phyloP scores from a whole-genome alignment of 2,329 filamentous ascomycete species.

The Aspergillus chevalieri region DNA sequence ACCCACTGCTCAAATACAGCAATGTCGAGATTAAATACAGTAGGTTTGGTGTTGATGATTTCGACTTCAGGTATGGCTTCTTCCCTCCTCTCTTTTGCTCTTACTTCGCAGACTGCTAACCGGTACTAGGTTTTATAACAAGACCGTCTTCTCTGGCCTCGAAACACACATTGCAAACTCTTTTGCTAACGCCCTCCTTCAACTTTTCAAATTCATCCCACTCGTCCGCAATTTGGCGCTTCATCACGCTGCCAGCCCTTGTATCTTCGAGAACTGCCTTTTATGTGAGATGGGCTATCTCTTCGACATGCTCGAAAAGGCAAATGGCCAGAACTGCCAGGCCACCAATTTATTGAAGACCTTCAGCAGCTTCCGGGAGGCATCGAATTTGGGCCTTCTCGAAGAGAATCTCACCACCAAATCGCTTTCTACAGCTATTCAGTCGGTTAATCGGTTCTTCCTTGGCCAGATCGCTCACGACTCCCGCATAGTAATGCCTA shows the following conservation, averaged over 20 bases:
- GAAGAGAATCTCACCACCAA: constrained; percentile 74
- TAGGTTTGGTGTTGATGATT: constrained; percentile 98
- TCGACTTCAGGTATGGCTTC: constrained; percentile 95
- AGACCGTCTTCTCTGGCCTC: constrained; percentile 80
- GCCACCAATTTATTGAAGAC: constrained; percentile 92
- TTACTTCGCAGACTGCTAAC: constrained; percentile 45
- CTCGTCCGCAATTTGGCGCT: constrained; percentile 80
- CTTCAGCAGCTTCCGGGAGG: constrained; percentile 75
- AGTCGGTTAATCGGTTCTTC: constrained; percentile 78
- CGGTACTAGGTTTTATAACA: constrained; percentile 74
- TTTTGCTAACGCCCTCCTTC: constrained; percentile 86
- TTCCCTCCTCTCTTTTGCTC: constrained; percentile 62
- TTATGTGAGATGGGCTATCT: constrained; percentile 92
- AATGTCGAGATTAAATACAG: constrained; percentile 98
- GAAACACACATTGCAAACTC: constrained; percentile 97
- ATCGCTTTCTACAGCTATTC: constrained; percentile 73
- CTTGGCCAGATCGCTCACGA: constrained; percentile 74
- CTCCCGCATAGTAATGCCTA: constrained; percentile 61
- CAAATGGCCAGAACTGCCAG: constrained; percentile 87
- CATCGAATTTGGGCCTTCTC: constrained; percentile 68
- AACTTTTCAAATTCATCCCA: constrained; percentile 86
- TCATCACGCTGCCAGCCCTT: constrained; percentile 80
- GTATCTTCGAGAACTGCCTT: constrained; percentile 74
- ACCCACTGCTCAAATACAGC: constrained; percentile 82
- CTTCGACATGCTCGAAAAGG: constrained; percentile 97